phyloP scores from a whole-genome alignment of 2,329 filamentous ascomycete genomes.

The Epichloe aotearoae region DNA sequence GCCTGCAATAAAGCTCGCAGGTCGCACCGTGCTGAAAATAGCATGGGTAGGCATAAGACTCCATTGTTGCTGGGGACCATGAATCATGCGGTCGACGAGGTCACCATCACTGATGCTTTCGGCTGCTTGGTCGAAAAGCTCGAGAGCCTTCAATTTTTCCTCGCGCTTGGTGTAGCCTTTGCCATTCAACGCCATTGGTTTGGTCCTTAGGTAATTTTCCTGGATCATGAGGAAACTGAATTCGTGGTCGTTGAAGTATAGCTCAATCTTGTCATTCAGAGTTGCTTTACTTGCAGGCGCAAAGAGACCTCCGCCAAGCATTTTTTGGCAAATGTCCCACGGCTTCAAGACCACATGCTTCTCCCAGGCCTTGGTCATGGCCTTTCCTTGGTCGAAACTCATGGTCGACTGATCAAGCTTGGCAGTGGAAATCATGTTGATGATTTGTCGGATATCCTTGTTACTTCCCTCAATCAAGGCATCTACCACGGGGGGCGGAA shows the following conservation, averaged over 20 bases:
- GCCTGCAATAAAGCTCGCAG: slow-evolving; percentile 76
- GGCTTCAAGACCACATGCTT: slow-evolving; percentile 95
- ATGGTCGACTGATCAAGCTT: slow-evolving; percentile 75
- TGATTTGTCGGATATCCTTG: slow-evolving; percentile 92
- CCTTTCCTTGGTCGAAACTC: slow-evolving; percentile 73
- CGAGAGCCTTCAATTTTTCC: slow-evolving; percentile 66
- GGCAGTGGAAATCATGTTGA: slow-evolving; percentile 94
- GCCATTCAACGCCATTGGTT: slow-evolving; percentile 50
- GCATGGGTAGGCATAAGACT: slow-evolving; percentile 94
- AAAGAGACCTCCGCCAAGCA: slow-evolving; percentile 80
- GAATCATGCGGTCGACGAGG: slow-evolving; percentile 93
- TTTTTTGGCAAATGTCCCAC: slow-evolving; percentile 94
- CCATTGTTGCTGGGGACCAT: slow-evolving; percentile 96
- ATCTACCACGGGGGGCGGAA: slow-evolving; percentile 73
- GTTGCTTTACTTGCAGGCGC: slow-evolving; percentile 69
- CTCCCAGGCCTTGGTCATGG: slow-evolving; percentile 97
- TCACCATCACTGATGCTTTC: slow-evolving; percentile 97
- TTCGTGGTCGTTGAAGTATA: slow-evolving; percentile 99
- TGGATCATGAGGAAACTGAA: slow-evolving; percentile 97
- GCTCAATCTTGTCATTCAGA: slow-evolving; percentile 92
- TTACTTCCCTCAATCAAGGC: slow-evolving; percentile 90
- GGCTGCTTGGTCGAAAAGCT: slow-evolving; percentile 75
- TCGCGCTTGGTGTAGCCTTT: slow-evolving; percentile 48
- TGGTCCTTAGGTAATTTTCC: slow-evolving; percentile 87
- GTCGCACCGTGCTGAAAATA: slow-evolving; percentile 85